These are phyloP conservation scores for Penstemon newberryi DNA, from an alignment of 257 asterid species.

Conservation along the genomic window DNA sequence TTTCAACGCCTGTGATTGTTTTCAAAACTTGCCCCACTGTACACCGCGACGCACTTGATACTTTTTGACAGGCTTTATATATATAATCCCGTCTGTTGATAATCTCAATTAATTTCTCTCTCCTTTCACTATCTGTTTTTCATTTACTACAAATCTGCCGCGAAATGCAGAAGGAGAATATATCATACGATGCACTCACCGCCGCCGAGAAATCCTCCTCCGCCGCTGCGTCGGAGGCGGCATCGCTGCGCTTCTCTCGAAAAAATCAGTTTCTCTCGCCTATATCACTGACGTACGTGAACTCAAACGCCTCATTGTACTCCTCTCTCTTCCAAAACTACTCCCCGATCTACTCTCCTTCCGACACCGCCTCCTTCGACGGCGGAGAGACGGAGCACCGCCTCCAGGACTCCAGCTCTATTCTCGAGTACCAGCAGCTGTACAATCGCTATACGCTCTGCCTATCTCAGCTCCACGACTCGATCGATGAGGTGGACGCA, in stretches of 20 bases:
- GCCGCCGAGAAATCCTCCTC: conserved; percentile 31
- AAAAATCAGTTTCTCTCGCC: conserved; percentile 53
- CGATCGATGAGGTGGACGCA: conserved; percentile 53
- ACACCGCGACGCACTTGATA: conserved; percentile 29
- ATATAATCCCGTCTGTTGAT: conserved; percentile 18
- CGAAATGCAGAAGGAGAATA: conserved; percentile 49
- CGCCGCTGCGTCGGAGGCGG: conserved; percentile 23
- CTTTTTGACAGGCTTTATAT: conserved; percentile 31
- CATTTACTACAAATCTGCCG: conserved; percentile 1
- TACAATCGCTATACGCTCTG: conserved; percentile 63
- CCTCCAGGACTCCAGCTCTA: conserved; percentile 43
- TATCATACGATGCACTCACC: conserved; percentile 29
- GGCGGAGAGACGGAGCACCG: conserved; percentile 47
- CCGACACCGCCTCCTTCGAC: conserved; percentile 49
- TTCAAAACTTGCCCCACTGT: neutral
- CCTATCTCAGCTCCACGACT: conserved; percentile 56
- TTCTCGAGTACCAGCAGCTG: conserved; percentile 77
- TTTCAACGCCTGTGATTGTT: conserved; percentile 22
- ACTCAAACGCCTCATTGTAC: conserved; percentile 44
- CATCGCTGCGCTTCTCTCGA: conserved; percentile 32
- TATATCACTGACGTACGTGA: conserved; percentile 41
- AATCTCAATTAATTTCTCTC: neutral
- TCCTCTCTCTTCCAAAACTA: conserved; percentile 50
- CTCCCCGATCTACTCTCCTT: conserved; percentile 39
- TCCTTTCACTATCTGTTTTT: conserved; percentile 1